Base-by-base conservation (phyloP, 768 basidiomycete genomes). In the Imleria badia region DNA sequence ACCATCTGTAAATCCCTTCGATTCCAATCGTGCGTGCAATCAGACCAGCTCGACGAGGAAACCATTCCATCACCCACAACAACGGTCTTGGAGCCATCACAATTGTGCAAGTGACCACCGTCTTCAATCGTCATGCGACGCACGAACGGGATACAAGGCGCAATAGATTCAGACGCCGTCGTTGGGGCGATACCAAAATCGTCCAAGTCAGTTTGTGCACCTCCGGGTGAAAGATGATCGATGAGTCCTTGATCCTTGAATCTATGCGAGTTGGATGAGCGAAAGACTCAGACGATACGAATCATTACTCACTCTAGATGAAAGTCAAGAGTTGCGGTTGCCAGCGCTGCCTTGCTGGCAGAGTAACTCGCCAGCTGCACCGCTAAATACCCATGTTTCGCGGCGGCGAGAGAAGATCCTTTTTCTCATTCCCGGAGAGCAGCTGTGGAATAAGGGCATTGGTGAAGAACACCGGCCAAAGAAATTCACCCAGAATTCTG, bases 401-500 rank as follows among this genome's bases (percentile, higher is more conserved):
- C 51, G 13, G 51, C 51, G 14, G 43, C 51, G 15, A 52, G 51
- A 39, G 51, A 52, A 20, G 51, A 52, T 22, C 35, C 20, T 52
- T 52, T 30, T 45, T 52, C 30, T 45, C 51, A 3, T 22, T 29
- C 31, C 44, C 51, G 6, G 51, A 30, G 33, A 52, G 51, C 9
- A 52, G 19, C 17, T 45, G 51, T 29, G 51, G 51, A 39, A 52
- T 45, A 8, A 52, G 43, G 34, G 51, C 51, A 7, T 52, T 52
- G 17, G 51, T 52, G 44, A 52, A 45, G 35, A 52, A 52, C 14
- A 52, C 44, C 29, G 51, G 51, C 51, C 51, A 30, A 52, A 52
- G 14, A 52, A 44, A 17, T 52, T 52, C 29, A 52, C 51, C 6
- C 51, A 34, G 8, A 52, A 52, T 17, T 52, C 51, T 39, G 43